These are phyloP conservation scores for Cochliopodium minus DNA, from an alignment of 208 protist genomes.

Conservation along the genomic window DNA sequence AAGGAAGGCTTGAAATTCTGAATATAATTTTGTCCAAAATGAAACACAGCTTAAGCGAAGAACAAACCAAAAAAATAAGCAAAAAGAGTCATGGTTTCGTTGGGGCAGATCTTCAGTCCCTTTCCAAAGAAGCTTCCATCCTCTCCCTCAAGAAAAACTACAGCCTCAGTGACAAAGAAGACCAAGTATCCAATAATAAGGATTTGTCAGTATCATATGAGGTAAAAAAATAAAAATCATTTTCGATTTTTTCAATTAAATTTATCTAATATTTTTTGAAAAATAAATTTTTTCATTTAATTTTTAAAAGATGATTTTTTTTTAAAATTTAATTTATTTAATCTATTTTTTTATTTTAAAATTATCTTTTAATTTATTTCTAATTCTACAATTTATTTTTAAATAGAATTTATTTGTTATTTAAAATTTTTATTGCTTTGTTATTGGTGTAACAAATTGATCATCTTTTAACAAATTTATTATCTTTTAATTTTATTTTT, in stretches of 20 bases:
- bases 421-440: too few relatives aligned
- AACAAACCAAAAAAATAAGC: constrained; percentile 18
- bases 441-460: too few relatives aligned
- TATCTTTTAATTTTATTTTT: too few relatives aligned
- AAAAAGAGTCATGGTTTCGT: constrained; percentile 38
- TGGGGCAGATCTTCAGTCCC: constrained; percentile 26
- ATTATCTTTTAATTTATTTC: too few relatives aligned
- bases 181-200: not conserved
- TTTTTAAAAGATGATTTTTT: too few relatives aligned
- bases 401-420: too few relatives aligned
- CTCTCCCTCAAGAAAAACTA: not conserved
- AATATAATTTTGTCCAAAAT: not conserved
- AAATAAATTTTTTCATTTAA: not conserved
- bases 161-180: not conserved
- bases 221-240: not conserved
- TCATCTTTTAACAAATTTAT: too few relatives aligned
- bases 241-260: not conserved
- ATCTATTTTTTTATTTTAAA: too few relatives aligned
- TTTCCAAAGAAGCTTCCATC: constrained; percentile 22
- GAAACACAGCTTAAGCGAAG: not conserved
- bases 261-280: not conserved
- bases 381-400: too few relatives aligned
- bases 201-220: not conserved
- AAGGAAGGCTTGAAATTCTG: not conserved
- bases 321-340: too few relatives aligned